These are phyloP conservation scores for Penicillium bovifimosum DNA, from an alignment of 495 filamentous ascomycete genomes.

Conservation along the genomic window DNA sequence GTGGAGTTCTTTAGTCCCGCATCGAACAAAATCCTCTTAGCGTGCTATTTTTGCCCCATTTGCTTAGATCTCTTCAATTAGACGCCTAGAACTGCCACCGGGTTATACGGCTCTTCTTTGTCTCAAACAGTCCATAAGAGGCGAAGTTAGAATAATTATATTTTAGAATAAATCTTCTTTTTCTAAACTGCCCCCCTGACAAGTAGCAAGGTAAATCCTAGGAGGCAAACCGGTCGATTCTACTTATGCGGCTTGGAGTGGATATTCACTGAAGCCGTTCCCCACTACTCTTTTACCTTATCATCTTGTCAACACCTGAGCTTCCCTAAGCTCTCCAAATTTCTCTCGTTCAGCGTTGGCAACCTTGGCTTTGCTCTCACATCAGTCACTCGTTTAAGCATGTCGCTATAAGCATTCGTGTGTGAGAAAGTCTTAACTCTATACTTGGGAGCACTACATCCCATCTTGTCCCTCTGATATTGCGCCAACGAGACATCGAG, in stretches of 20 bases:
- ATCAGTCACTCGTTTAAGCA: slow-evolving; percentile 3
- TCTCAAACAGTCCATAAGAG: slow-evolving; percentile 14
- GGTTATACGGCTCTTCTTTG: background rate
- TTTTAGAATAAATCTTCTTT: background rate
- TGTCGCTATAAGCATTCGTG: background rate
- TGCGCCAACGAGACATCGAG: background rate
- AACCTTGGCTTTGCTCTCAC: background rate
- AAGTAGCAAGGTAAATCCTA: slow-evolving; percentile 5
- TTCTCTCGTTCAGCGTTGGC: background rate
- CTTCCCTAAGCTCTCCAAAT: background rate
- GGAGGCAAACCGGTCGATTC: slow-evolving; percentile 2
- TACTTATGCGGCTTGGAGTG: slow-evolving; percentile 4
- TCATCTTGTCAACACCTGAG: slow-evolving; percentile 1
- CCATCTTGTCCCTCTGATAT: background rate
- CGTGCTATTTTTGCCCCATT: slow-evolving; percentile 21
- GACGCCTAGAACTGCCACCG: slow-evolving; percentile 4
- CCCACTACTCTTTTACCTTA: slow-evolving; percentile 10
- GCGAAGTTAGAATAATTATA: slow-evolving; percentile 12
- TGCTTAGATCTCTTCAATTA: slow-evolving; percentile 1
- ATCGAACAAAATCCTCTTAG: slow-evolving; percentile 9
- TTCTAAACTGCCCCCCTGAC: slow-evolving; percentile 1
- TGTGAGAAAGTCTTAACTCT: background rate
- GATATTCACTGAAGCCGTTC: slow-evolving; percentile 3
- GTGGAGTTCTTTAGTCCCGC: slow-evolving; percentile 5
- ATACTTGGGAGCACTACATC: background rate